Percentiles rank a stretch among this genome's conserved stretches.
Evolutionary conservation across 495 filamentous ascomycete species (phyloP).

Genomic region (Tuber magnatum): DNA sequence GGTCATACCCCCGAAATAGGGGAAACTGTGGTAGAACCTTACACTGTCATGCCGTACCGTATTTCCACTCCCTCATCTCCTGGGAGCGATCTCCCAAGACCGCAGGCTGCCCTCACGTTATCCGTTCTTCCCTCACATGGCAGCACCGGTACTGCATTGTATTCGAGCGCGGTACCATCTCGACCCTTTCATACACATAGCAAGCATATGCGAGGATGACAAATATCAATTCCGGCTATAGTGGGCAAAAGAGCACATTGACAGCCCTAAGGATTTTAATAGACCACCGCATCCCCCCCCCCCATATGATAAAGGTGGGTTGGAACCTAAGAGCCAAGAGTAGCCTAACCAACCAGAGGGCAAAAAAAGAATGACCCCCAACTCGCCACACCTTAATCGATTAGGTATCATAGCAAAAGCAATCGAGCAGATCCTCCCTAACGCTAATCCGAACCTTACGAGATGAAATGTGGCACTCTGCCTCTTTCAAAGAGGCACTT

Average conservation of each 20-base stretch:
- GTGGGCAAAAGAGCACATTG: neutral
- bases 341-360: neutral
- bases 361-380: neutral
- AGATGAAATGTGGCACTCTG: neutral
- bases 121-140: neutral
- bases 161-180: neutral
- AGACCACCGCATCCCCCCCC: no score
- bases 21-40: neutral
- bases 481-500: neutral
- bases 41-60: neutral
- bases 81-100: neutral
- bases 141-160: no score
- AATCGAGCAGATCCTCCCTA: neutral
- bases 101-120: neutral
- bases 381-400: neutral
- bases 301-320: no score
- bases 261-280: neutral
- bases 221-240: neutral
- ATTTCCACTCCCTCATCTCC: neutral
- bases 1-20: neutral
- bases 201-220: neutral
- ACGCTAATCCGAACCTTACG: neutral
- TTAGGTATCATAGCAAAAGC: neutral
- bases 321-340: no score
- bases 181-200: neutral